phyloP scores from a whole-genome alignment of 768 basidiomycete species.

The Cytidiella melzeri region DNA sequence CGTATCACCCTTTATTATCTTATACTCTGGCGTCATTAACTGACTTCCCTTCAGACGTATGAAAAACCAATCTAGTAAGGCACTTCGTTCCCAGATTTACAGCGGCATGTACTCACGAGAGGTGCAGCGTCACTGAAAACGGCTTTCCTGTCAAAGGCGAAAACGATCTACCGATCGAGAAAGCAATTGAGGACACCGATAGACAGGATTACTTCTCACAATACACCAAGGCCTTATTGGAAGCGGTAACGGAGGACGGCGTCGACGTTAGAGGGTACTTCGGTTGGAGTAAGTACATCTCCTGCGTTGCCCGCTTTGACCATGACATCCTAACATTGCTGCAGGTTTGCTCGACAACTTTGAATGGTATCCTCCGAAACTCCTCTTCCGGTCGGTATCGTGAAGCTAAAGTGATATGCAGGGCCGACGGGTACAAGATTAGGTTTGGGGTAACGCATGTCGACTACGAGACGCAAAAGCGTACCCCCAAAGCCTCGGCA shows the following conservation, averaged over 20 bases:
- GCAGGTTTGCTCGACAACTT: slow-evolving; percentile 37
- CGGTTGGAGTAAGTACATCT: slow-evolving; percentile 31
- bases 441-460: slow-evolving; percentile 42
- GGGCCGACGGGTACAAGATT: slow-evolving; percentile 36
- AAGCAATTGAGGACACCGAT: slow-evolving; percentile 33
- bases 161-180: slow-evolving; percentile 27
- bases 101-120: background rate
- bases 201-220: slow-evolving; percentile 36
- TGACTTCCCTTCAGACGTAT: slow-evolving; percentile 25
- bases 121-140: slow-evolving; percentile 37
- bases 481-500: slow-evolving; percentile 23
- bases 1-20: slow-evolving; percentile 4
- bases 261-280: slow-evolving; percentile 33
- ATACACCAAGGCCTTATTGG: slow-evolving; percentile 30
- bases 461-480: slow-evolving; percentile 27
- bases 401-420: background rate
- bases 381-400: background rate
- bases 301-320: background rate
- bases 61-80: slow-evolving; percentile 31
- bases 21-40: background rate
- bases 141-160: slow-evolving; percentile 38
- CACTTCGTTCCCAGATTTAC: too few species aligned
- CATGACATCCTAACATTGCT: background rate
- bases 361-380: slow-evolving; percentile 28
- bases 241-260: slow-evolving; percentile 33